phyloP scores from a whole-genome alignment of 345 rosid genomes.

The Salix arbutifolia region DNA sequence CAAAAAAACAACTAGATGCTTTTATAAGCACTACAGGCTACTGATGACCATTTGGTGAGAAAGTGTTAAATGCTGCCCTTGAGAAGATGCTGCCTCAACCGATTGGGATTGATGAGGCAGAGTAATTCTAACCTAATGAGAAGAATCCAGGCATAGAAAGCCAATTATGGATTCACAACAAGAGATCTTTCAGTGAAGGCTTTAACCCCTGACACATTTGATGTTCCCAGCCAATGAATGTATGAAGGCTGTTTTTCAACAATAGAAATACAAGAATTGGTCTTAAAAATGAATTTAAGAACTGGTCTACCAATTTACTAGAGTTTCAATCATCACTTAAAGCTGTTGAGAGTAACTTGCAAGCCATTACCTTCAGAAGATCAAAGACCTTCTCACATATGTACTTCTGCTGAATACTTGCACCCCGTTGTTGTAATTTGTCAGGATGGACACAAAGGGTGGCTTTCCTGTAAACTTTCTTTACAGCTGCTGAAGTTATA shows the following conservation, averaged over 20 bases:
- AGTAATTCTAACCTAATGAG: neutral
- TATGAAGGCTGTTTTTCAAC: neutral
- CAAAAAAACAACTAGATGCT: neutral
- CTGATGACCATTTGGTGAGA: neutral
- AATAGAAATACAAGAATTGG: neutral
- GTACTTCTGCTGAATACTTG: conserved; percentile 89
- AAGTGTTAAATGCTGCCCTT: neutral
- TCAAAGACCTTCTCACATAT: conserved; percentile 91
- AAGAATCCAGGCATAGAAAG: neutral
- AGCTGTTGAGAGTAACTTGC: neutral
- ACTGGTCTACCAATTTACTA: neutral
- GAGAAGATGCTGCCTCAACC: neutral
- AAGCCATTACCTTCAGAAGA: conserved; percentile 68
- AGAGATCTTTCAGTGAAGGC: neutral
- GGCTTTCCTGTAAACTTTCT: conserved; percentile 95
- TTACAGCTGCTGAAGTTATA: conserved; percentile 87
- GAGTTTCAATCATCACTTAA: neutral
- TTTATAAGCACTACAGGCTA: neutral
- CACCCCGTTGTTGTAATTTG: conserved; percentile 92
- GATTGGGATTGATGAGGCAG: neutral
- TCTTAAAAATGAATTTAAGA: neutral
- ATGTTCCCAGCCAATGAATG: too few species aligned
- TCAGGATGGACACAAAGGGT: conserved; percentile 97
- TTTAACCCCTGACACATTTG: neutral
- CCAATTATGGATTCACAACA: neutral